These are phyloP conservation scores for Citrus maxima DNA, from an alignment of 345 rosid genomes.

Conservation along the genomic window DNA sequence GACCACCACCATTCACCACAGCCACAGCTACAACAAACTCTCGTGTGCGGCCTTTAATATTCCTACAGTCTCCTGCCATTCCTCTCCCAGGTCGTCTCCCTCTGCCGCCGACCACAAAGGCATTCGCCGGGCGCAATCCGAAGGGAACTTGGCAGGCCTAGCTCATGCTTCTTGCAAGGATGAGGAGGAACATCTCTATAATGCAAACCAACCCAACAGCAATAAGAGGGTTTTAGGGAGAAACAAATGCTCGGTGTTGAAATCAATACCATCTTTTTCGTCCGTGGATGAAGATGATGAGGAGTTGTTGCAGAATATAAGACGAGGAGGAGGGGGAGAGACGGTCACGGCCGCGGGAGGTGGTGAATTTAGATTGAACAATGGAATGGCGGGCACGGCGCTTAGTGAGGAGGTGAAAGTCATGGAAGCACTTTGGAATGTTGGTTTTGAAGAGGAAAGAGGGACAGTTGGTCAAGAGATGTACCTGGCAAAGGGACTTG, in stretches of 20 bases:
- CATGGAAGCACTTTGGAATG: conserved; percentile 11
- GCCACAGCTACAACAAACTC: conserved; percentile 20
- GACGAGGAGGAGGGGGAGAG: neutral
- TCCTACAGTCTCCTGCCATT: conserved; percentile 23
- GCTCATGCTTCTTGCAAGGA: conserved; percentile 24
- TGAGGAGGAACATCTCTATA: conserved; percentile 2
- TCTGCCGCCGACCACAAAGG: conserved; percentile 24
- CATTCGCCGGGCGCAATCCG: conserved; percentile 53
- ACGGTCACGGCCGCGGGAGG: neutral
- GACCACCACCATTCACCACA: conserved; percentile 11
- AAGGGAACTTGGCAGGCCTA: conserved; percentile 48
- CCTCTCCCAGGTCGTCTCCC: conserved; percentile 52
- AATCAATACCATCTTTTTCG: conserved; percentile 60
- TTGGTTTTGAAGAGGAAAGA: conserved; percentile 18
- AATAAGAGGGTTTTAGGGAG: conserved; percentile 22
- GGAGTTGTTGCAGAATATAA: conserved; percentile 1
- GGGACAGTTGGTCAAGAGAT: conserved; percentile 24
- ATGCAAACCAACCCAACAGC: neutral
- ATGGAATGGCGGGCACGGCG: conserved; percentile 9
- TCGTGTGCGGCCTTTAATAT: conserved; percentile 17
- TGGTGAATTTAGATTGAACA: neutral
- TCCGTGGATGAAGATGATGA: conserved; percentile 23
- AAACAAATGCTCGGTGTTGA: conserved; percentile 26
- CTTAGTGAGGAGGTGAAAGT: conserved; percentile 16
- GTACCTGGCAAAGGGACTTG: conserved; percentile 44